Conservation (phyloP, 75 land plant genomes). For the Ceratopteris richardii region DNA sequence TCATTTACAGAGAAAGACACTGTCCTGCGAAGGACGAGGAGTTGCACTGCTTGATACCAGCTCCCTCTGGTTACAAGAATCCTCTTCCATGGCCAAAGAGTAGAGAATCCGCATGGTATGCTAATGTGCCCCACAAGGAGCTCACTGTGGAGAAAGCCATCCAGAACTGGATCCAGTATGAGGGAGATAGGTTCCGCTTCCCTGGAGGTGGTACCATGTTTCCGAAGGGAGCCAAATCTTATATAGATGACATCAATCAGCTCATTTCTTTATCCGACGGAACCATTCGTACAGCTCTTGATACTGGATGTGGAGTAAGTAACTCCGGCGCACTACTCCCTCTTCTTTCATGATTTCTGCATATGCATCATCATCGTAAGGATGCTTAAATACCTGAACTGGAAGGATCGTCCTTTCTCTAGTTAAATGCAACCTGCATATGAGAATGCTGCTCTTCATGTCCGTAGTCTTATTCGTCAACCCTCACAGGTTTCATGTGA, state of each 20-base stretch:
- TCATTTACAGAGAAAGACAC: slow-evolving; percentile 68
- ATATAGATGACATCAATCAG: slow-evolving; percentile 58
- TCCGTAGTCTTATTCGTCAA: too few relatives aligned
- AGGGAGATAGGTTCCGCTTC: slow-evolving; percentile 57
- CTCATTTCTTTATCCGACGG: slow-evolving; percentile 56
- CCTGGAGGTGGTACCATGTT: slow-evolving; percentile 92
- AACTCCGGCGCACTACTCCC: too few relatives aligned
- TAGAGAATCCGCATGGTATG: slow-evolving; percentile 64
- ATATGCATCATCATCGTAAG: too few relatives aligned
- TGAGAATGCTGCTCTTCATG: too few relatives aligned
- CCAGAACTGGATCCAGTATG: slow-evolving; percentile 71
- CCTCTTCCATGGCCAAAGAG: slow-evolving; percentile 84
- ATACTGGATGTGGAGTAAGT: slow-evolving; percentile 89
- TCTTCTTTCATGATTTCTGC: too few relatives aligned
- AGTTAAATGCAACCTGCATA: too few relatives aligned
- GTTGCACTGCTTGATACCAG: slow-evolving; percentile 59
- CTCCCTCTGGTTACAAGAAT: slow-evolving; percentile 53
- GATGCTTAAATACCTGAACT: too few relatives aligned
- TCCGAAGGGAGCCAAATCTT: slow-evolving; percentile 61
- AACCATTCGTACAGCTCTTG: slow-evolving; percentile 68
- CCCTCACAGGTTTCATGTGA: too few relatives aligned
- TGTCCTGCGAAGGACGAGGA: slow-evolving; percentile 59
- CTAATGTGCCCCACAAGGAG: slow-evolving; percentile 72
- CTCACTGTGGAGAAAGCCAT: slow-evolving; percentile 68
- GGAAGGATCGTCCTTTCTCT: too few relatives aligned